Evolutionary conservation across 345 rosid species (phyloP), one percentile per base, ranked within the genome.

Genomic region (Clarkia xantiana): DNA sequence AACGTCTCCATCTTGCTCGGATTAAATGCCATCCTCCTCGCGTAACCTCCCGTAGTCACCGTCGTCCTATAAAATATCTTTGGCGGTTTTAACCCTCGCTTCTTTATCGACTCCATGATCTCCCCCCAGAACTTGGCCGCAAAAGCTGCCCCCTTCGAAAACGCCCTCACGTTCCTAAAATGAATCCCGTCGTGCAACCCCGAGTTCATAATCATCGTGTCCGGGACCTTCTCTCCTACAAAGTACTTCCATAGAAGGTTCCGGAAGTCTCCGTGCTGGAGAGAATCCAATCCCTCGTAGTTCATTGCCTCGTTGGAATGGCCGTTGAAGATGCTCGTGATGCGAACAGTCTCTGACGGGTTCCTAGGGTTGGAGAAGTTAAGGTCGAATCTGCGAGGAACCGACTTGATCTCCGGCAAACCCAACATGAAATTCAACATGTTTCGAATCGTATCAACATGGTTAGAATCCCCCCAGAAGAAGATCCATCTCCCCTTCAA

Each of bases 401-500:
- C 94, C 0, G 93, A 60, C 0, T 46, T 63, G 19, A 91, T 67
- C 18, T 72, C 71, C 9, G 94, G 82, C 71, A 73, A 69, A 60
- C 70, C 87, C 47, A 91, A 63, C 12, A 91, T 68, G 52, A 91
- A 84, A 60, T 79, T 81, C 50, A 91, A 71, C 84, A 78, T 70
- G 75, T 84, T 91, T 58, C 96, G 68, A 9, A 91, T 84, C 0
- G 96, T 77, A 55, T 91, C 98, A 0, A 91, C 98, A n/a, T 91
- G 96, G 66, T 91, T 91, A 0, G 96, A 86, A 60, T 91, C 98
- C 0, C 98, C 98, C 96, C 94, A 84, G 60, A 86, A 91, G 93
- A 91, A 91, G 54, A 91, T 68, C 98, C 96, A 91, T 42, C 84
- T 55, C 60, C 45, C n/a, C 52, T 78, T 75, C 64, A 91, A 66